Percentiles rank a stretch among this genome's conserved stretches.
phyloP scores from a whole-genome alignment of 1,139 yeast genomes.

The Diutina rugosa region DNA sequence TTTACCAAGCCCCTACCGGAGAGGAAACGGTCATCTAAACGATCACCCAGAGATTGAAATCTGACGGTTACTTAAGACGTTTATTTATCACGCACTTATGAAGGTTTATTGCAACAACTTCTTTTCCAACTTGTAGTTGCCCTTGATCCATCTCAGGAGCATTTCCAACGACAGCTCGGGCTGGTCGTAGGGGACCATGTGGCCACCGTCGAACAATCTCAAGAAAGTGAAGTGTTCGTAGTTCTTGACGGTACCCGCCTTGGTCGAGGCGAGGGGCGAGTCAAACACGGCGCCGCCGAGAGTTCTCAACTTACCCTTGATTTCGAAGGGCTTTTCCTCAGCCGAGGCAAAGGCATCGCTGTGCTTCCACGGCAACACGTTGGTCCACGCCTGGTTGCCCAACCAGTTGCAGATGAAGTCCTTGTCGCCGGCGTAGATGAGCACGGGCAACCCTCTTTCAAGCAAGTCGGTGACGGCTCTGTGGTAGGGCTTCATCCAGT shows the following conservation, averaged over 20 bases:
- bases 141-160: slow-evolving; percentile 33
- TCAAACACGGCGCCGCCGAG: not conserved
- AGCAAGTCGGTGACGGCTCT: slow-evolving; percentile 50
- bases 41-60: too few species aligned
- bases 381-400: slow-evolving; percentile 78
- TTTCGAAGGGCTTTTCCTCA: not conserved
- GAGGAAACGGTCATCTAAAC: too few species aligned
- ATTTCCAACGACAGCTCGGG: slow-evolving; percentile 32
- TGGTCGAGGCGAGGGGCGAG: not conserved
- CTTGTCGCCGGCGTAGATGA: slow-evolving; percentile 77
- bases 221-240: slow-evolving; percentile 44
- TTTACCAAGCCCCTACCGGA: too few species aligned
- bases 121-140: slow-evolving; percentile 12
- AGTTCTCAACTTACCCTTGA: not conserved
- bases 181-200: slow-evolving; percentile 58
- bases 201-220: slow-evolving; percentile 57
- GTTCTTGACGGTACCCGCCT: slow-evolving; percentile 47
- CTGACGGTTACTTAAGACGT: too few species aligned
- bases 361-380: slow-evolving; percentile 55
- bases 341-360: slow-evolving; percentile 31
- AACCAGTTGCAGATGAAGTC: slow-evolving; percentile 83
- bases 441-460: slow-evolving; percentile 50
- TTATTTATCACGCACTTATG: too few species aligned
- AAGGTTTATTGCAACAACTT: not conserved
- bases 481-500: slow-evolving; percentile 83